These are phyloP conservation scores for Neurospora sp. DNA, from an alignment of 2,329 filamentous ascomycete species.

Conservation along the genomic window DNA sequence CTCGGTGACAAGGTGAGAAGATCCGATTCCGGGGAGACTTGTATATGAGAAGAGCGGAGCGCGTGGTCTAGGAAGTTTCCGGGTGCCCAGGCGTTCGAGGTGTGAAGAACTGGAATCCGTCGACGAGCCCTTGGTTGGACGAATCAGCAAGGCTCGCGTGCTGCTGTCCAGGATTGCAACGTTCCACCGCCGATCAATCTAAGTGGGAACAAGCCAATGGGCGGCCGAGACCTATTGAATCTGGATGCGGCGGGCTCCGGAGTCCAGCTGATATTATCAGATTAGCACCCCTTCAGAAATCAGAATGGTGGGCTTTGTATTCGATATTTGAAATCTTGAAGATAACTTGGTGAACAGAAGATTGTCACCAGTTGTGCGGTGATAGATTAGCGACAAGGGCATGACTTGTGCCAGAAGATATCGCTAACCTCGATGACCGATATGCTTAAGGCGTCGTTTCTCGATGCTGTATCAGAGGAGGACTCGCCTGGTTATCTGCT, in stretches of 20 bases:
- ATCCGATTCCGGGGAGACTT: not conserved
- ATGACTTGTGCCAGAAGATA: not conserved
- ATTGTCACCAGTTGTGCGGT: not conserved
- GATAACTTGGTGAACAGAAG: not conserved
- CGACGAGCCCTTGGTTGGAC: not conserved
- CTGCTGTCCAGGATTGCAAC: constrained; percentile 15
- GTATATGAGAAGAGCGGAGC: not conserved
- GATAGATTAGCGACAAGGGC: not conserved
- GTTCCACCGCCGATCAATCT: constrained; percentile 12
- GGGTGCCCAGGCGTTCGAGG: not conserved
- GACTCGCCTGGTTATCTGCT: not conserved
- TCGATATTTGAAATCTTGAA: not conserved
- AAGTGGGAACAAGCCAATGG: not conserved
- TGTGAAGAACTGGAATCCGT: not conserved
- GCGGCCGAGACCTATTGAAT: not conserved
- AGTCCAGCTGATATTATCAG: not conserved
- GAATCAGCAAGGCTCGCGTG: not conserved
- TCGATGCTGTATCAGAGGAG: not conserved
- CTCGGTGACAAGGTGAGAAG: not conserved
- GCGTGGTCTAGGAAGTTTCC: not conserved
- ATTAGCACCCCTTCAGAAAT: not conserved
- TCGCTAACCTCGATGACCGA: not conserved
- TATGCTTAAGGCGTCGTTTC: not conserved
- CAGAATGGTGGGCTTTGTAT: not conserved
- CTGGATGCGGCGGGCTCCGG: not conserved